Evolutionary conservation across 495 filamentous ascomycete species (phyloP).

Genomic region (Annulohypoxylon maeteangense): DNA sequence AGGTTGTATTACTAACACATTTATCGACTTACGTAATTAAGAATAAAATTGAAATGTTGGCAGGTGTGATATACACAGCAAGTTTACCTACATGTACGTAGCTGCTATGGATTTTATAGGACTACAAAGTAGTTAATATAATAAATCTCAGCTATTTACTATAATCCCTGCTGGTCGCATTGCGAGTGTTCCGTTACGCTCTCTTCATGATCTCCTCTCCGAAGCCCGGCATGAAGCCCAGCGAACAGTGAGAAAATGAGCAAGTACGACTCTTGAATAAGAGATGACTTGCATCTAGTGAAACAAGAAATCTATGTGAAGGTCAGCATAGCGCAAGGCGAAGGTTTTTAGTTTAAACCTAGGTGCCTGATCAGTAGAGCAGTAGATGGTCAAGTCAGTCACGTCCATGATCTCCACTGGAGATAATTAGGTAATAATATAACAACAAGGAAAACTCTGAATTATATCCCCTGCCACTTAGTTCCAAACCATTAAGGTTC

Average conservation of each 20-base stretch:
- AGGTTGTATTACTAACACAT: no score
- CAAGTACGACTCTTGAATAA: neutral
- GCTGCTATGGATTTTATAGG: no score
- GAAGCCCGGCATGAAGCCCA: slow-evolving; percentile 52
- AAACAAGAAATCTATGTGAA: slow-evolving; percentile 19
- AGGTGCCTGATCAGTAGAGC: neutral
- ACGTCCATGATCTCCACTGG: slow-evolving; percentile 40
- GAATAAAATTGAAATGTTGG: no score
- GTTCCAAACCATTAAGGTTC: slow-evolving; percentile 21
- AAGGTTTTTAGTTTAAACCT: neutral
- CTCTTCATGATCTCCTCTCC: slow-evolving; percentile 49
- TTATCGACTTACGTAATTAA: no score
- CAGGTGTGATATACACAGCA: no score
- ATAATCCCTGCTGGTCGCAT: no score
- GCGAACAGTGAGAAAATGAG: slow-evolving; percentile 61
- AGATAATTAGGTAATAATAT: slow-evolving; percentile 17
- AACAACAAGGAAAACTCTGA: slow-evolving; percentile 12
- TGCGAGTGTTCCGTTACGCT: no score
- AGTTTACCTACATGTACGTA: no score
- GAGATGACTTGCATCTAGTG: neutral
- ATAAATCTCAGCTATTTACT: no score
- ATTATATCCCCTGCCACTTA: slow-evolving; percentile 47
- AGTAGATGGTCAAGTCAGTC: slow-evolving; percentile 17
- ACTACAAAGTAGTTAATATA: no score
- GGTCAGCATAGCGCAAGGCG: slow-evolving; percentile 25